Evolutionary conservation across 768 basidiomycete species (phyloP), one percentile per base, ranked within the genome.

Genomic region (Gyrodon lividus): DNA sequence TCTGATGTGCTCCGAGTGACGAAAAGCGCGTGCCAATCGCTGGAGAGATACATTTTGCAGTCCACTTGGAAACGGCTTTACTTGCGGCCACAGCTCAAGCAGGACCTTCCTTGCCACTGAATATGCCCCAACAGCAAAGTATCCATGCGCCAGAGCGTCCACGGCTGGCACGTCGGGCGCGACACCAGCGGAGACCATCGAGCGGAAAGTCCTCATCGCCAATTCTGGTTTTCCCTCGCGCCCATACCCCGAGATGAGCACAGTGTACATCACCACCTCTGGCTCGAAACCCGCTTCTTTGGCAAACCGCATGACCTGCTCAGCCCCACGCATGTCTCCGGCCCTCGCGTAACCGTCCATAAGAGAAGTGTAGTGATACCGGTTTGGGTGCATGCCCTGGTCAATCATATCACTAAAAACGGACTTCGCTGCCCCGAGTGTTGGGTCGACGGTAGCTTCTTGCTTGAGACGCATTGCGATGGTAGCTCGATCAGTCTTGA

Each of bases 221-320:
- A 69, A 63, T 3, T 71, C 69, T 5, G 86, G 80, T 28, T 81
- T 69, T 13, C 80, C 78, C 46, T 75, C 74, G n/a, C 81, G 79
- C 19, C 80, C 86, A 65, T 85, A 79, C 2, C 87, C 90, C 31
- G 76, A 73, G 58, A 94, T 84, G 54, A 94, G 76, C 54, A 86
- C 83, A 22, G 90, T 92, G 73, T 83, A 88, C 77, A 89, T 81
- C 40, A 84, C 77, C 17, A 80, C 75, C 57, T 84, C 82, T 19
- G 84, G 79, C 20, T 72, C 66, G 52, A 86, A 64, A 22, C 83
- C 81, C 5, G 76, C 73, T 35, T 71, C 67, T 35, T 64, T 60
- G 23, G 83, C 80, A 16, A 80, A 68, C 52, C 68, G 70, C 73
- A 94, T 76, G 38, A 83, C 70, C 45, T 74, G 73, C 50, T 76